Evolutionary conservation across 1,284 basidiomycete species (phyloP).

Genomic region (Marasmius fiardii): DNA sequence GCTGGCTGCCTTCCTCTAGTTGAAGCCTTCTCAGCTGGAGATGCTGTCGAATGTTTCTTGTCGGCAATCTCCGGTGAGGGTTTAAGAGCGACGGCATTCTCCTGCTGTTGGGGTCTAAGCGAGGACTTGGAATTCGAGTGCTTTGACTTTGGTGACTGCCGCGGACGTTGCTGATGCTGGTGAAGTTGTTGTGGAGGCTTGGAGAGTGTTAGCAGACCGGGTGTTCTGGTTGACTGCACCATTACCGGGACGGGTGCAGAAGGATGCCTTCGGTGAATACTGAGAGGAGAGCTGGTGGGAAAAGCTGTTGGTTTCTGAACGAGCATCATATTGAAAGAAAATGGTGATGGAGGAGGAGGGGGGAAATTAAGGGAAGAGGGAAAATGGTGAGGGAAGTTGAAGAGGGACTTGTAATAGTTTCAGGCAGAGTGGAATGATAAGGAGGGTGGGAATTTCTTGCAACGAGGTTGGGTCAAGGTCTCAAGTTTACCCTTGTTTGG

Average conservation of each 20-base stretch:
- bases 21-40: background rate
- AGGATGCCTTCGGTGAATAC: conserved; percentile 54
- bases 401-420: conserved; percentile 7
- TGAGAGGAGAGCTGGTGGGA: conserved; percentile 22
- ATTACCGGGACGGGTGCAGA: conserved; percentile 64
- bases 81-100: conserved; percentile 1
- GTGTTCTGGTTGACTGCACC: conserved; percentile 67
- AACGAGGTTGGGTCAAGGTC: background rate
- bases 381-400: background rate
- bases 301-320: conserved; percentile 51
- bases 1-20: conserved; percentile 10
- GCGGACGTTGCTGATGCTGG: conserved; percentile 29
- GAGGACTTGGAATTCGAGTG: conserved; percentile 25
- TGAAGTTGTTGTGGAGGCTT: conserved; percentile 44
- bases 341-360: background rate
- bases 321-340: conserved; percentile 50
- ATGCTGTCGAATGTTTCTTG: conserved; percentile 3
- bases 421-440: conserved; percentile 7
- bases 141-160: conserved; percentile 25
- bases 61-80: conserved; percentile 10
- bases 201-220: conserved; percentile 66
- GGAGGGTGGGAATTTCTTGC: conserved; percentile 4
- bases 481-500: background rate
- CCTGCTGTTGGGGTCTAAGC: conserved; percentile 19
- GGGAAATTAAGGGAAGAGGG: background rate